Conservation (phyloP, 345 rosid species). For the Balakata baccata region DNA sequence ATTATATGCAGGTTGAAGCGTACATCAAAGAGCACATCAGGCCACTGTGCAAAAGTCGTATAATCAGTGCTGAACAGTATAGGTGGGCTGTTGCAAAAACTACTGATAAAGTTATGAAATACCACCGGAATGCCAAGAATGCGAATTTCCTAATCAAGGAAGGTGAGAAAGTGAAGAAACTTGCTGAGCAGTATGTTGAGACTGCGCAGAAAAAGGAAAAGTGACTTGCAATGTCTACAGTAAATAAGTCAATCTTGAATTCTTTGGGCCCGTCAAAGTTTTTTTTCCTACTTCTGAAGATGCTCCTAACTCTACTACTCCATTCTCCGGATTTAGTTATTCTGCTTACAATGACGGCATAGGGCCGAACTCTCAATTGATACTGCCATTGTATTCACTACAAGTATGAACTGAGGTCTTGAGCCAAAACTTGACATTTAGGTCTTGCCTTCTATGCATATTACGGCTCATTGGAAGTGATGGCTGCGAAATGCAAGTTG, state of each 20-base stretch:
- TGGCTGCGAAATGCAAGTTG: neutral
- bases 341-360: neutral
- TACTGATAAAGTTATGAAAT: conserved; percentile 86
- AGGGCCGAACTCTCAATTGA: neutral
- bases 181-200: conserved; percentile 87
- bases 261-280: conserved; percentile 9
- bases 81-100: conserved; percentile 89
- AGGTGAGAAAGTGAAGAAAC: conserved; percentile 96
- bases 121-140: conserved; percentile 74
- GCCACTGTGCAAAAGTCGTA: conserved; percentile 87
- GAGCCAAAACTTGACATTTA: neutral
- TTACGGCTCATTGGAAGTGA: neutral
- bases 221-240: conserved; percentile 17
- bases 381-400: neutral
- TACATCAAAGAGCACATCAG: conserved; percentile 95
- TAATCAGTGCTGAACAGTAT: conserved; percentile 75
- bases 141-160: conserved; percentile 90
- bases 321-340: neutral
- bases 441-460: neutral
- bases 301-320: neutral
- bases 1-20: conserved; percentile 65
- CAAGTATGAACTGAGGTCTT: neutral
- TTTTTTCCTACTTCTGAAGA: neutral
- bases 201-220: conserved; percentile 61
- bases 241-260: neutral